phyloP scores from a whole-genome alignment of 176 grass and related monocot species.

The Rhynchospora pubera region DNA sequence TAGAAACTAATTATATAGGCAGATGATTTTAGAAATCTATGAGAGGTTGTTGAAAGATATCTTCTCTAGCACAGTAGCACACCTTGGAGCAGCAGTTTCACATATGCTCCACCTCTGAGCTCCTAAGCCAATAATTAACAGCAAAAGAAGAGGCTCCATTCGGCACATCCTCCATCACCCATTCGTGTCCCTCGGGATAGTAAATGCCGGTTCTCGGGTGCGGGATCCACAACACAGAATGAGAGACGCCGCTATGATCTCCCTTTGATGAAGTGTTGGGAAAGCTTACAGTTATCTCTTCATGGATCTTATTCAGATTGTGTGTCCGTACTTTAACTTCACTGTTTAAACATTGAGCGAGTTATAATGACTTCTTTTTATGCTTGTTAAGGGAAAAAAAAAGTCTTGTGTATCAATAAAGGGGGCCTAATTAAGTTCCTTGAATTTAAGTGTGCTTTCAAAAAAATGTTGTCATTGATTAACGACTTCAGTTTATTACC shows the following conservation, averaged over 20 bases:
- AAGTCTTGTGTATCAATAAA: neutral
- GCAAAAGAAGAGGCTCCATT: conserved; percentile 48
- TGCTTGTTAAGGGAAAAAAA: too few species aligned
- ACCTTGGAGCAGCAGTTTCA: conserved; percentile 15
- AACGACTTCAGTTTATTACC: too few species aligned
- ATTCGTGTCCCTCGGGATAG: conserved; percentile 83
- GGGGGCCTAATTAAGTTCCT: neutral
- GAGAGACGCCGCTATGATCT: neutral
- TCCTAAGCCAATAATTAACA: conserved; percentile 66
- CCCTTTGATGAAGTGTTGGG: neutral
- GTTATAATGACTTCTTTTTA: neutral
- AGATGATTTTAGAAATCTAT: conserved; percentile 17
- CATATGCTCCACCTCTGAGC: conserved; percentile 35
- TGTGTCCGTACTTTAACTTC: conserved; percentile 1
- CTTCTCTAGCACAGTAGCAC: neutral
- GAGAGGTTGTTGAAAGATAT: conserved; percentile 40
- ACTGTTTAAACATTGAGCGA: conserved; percentile 5
- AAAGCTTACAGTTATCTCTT: neutral
- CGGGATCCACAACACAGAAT: conserved; percentile 56
- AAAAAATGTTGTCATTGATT: neutral
- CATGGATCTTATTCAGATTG: conserved; percentile 3
- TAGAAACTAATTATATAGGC: neutral
- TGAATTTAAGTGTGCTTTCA: neutral
- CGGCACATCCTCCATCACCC: conserved; percentile 94
- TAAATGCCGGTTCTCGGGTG: conserved; percentile 94